Base-by-base conservation (phyloP, 805 yeast genomes). In the Ogataea sp. region DNA sequence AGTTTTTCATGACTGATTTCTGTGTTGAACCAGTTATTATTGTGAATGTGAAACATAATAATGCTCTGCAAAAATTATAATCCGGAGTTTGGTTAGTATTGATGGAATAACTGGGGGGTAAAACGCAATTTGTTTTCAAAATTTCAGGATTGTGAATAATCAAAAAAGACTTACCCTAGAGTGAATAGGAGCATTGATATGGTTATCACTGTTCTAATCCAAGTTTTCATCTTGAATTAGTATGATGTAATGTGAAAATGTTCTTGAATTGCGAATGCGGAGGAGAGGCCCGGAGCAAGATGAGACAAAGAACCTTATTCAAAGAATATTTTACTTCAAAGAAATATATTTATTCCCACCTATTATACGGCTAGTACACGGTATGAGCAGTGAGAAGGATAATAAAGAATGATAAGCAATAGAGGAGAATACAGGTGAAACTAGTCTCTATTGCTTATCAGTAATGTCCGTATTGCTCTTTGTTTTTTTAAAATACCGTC, bases 21-120 rank as follows among this genome's bases (percentile, higher is more conserved):
- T 70, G 59, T 16, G 75, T 66, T 13, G 68, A 68, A 38, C 95
- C 95, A 20, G 80, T 75, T 31, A 87, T 68, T 20, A 85, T 63
- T 40, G 78, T 67, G 52, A 88, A 76, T 46, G 86, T 68, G 41
- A 79, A 63, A 29, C 77, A 61, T 39, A 80, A 54, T 23, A 68
- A 59, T 9, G 83, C 71, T 23, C 75, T 35, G 10, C 6, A 7
- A 3, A 23, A 23, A 15, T 20, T 5, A n/a, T n/a, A n/a, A n/a
- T n/a, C n/a, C n/a, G n/a, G n/a, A n/a, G n/a, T n/a, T 29, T 29
- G 14, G 30, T 27, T 10, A 27, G 30, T 10, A 27, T 10, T 6
- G 30, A 9, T 27, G 15, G 30, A 9, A 13, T 9, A 14, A 9
- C 30, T n/a, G 30, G 30, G 15, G 30, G 7, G 14, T 13, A 23